Evolutionary conservation across 1,139 yeast genomes (phyloP), one percentile per base, ranked within the genome.

Genomic region (Candida anutae): DNA sequence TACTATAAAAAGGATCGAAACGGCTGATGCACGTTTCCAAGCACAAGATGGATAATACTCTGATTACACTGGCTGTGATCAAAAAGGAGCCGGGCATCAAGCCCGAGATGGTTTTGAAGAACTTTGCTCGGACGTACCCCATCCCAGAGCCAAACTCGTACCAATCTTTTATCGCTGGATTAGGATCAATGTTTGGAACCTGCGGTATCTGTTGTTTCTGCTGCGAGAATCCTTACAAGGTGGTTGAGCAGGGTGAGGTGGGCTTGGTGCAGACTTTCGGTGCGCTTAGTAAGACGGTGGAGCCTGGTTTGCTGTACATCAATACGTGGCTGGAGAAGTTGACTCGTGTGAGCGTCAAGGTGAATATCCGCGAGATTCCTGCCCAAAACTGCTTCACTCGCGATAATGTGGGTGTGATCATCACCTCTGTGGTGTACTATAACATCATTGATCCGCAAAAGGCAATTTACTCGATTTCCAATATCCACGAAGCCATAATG

Each of bases 201-300:
- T 52, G 70, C 29, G 87, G 87, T 35, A 55, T 74, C 23, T 80
- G 79, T 32, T 70, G 79, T 42, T 76, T 71, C 43, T 46, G 67
- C 32, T 75, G 82, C 46, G 52, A 68, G 17, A 77, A 76, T 43
- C 85, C 85, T 6, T 78, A 73, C 56, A 59, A 66, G 44, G 59
- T 64, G 25, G 82, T 79, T 23, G 55, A 66, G 24, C 84, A 78
- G 52, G 88, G 88, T 47, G 63, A 72, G 35, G 85, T 79, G 32
- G 88, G 87, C 11, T 60, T 79, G 34, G 66, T 79, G 25, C 79
- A 80, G 31, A 66, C 71, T 24, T 79, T 77, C 48, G 88, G 88
- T 43, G 77, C 80, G 30, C 63, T 78, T 39, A 62, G 78, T 34
- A 62, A 77, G 48, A 62, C 78, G 5, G 80, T 73, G 22, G 87